Percentiles rank a stretch among this genome's conserved stretches.
phyloP scores from a whole-genome alignment of 495 filamentous ascomycete species.

The Margaritispora aquatica region DNA sequence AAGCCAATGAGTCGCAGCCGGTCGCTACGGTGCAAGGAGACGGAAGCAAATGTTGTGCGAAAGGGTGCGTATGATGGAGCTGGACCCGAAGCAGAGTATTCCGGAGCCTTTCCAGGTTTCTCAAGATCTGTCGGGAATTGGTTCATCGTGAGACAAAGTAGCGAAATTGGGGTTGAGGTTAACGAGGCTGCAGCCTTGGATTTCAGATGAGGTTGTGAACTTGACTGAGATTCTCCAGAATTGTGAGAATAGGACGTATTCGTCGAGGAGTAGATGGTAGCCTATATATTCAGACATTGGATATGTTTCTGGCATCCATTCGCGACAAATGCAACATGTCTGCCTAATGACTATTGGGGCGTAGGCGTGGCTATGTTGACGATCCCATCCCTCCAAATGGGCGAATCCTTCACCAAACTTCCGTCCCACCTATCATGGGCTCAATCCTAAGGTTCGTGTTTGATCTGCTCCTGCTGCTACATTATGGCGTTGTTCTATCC shows the following conservation, averaged over 20 bases:
- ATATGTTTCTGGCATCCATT: no score
- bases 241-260: neutral
- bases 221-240: neutral
- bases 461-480: no score
- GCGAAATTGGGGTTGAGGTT: neutral
- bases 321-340: no score
- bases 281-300: no score
- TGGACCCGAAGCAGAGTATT: neutral
- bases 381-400: neutral
- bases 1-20: slow-evolving; percentile 17
- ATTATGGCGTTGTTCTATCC: no score
- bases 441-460: no score
- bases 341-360: neutral
- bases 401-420: neutral
- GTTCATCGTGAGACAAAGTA: neutral
- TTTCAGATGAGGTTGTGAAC: neutral
- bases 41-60: slow-evolving; percentile 14
- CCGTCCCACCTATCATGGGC: no score
- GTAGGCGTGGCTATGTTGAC: neutral
- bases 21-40: slow-evolving; percentile 15
- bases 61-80: slow-evolving; percentile 11
- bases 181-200: neutral
- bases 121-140: neutral
- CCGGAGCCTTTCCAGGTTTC: neutral
- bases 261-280: neutral